These are phyloP conservation scores for Paracorniculantispora psalliotae DNA, from an alignment of 2,329 filamentous ascomycete genomes.

Conservation along the genomic window DNA sequence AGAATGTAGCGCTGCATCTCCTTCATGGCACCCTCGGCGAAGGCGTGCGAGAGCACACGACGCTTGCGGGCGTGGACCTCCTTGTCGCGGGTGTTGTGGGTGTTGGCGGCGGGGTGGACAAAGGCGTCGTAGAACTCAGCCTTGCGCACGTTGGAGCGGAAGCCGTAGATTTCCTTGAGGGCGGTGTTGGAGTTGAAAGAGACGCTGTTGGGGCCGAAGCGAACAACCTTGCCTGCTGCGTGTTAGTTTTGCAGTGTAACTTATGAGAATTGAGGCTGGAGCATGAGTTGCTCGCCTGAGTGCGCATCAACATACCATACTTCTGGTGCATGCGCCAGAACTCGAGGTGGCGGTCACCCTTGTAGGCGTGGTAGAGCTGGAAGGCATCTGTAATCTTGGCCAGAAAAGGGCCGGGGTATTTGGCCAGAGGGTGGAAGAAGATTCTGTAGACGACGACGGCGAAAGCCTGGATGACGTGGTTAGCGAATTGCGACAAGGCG, in stretches of 20 bases:
- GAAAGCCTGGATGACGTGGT: constrained; percentile 26
- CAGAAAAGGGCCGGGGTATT: constrained; percentile 59
- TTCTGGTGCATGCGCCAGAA: constrained; percentile 65
- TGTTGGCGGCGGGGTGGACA: constrained; percentile 65
- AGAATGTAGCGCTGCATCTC: constrained; percentile 65
- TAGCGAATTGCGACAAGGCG: neutral
- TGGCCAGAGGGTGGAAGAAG: constrained; percentile 60
- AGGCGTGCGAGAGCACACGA: constrained; percentile 66
- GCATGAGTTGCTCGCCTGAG: neutral
- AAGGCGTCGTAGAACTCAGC: constrained; percentile 70
- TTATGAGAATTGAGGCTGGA: neutral
- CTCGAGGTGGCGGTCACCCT: constrained; percentile 68
- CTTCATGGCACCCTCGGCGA: constrained; percentile 61
- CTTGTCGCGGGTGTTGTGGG: constrained; percentile 68
- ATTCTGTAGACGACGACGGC: constrained; percentile 50
- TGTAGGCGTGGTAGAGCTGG: constrained; percentile 69
- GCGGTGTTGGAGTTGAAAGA: constrained; percentile 70
- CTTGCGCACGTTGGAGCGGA: constrained; percentile 60
- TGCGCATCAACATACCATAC: constrained; percentile 50
- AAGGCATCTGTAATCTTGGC: constrained; percentile 60
- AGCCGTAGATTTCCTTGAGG: constrained; percentile 62
- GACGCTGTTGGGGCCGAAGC: constrained; percentile 71
- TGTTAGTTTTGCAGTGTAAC: neutral
- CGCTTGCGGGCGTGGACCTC: constrained; percentile 64
- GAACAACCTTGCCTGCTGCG: constrained; percentile 56